Evolutionary conservation across 352 stramenopile species (phyloP), one percentile per base, ranked within the genome.

Genomic region (Phytophthora meadii): DNA sequence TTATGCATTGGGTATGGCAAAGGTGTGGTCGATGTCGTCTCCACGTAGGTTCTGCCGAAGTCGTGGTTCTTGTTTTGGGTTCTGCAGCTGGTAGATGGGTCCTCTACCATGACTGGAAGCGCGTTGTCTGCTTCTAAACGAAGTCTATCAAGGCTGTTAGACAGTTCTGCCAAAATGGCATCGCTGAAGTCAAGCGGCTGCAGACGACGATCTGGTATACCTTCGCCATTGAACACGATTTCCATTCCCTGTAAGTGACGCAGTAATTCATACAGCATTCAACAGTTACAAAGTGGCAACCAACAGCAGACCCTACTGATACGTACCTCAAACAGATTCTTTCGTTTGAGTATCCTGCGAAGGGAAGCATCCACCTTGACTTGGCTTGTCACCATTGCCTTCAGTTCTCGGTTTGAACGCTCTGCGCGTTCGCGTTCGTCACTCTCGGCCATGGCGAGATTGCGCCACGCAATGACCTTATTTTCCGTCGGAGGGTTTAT

Each of bases 331-430:
- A 65, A 34, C 4, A 63, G 44, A 14, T 61, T 52, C 10, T 30
- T 61, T 34, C 57, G 59, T 27, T 27, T 19, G 7, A 78, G 40
- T n/a, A 72, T n/a, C 14, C 51, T 59, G 19, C 40, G 14, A 6
- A 75, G 48, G 1, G 51, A 49, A 17, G 50, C 45, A 42, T 64
- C 15, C 11, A 72, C 39, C 19, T 54, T 58, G 11, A 62, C 25
- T 32, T 78, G 65, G 11, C 58, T 64, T 37, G 51, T 24, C 44
- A 78, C 48, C 5, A 72, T 47, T 14, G 36, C 9, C 47, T 78
- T 78, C 6, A 78, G 49, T 39, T 63, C 44, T 40, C 36, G 44
- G 27, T 78, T 78, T 2, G 44, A 61, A 2, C 56, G 37, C 11
- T 75, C 70, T 1, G 65, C 45, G 12, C 48, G 58, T 27, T 72